phyloP scores from a whole-genome alignment of 2,329 filamentous ascomycete genomes.

The Pyricularia sp. region DNA sequence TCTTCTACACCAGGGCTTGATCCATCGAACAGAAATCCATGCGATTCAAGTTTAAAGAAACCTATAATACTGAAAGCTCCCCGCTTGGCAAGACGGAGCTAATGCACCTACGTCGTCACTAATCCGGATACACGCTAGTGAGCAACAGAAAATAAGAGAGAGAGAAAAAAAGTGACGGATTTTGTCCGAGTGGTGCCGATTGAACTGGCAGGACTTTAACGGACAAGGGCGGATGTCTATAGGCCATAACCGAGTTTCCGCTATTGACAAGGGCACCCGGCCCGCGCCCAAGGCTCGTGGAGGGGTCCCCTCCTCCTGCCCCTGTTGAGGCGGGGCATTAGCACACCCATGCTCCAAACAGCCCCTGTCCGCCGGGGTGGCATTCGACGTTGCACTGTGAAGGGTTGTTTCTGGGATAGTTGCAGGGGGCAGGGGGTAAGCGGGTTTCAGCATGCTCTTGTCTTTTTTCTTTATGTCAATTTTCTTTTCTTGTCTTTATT shows the following conservation, averaged over 20 bases:
- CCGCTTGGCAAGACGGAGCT: neutral
- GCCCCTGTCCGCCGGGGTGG: neutral
- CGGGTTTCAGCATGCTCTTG: slow-evolving; percentile 3
- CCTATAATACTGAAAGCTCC: neutral
- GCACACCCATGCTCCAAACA: neutral
- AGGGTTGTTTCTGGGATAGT: neutral
- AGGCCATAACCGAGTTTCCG: neutral
- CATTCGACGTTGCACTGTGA: neutral
- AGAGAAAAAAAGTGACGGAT: neutral
- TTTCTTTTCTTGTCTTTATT: neutral
- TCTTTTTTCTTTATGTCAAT: neutral
- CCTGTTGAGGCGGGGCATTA: neutral
- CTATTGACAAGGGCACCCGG: neutral
- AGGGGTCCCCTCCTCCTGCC: neutral
- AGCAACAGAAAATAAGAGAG: neutral
- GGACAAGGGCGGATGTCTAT: neutral
- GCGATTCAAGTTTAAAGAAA: neutral
- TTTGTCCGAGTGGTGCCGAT: neutral
- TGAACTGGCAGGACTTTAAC: neutral
- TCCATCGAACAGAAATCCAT: neutral
- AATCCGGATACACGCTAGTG: neutral
- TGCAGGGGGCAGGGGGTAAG: slow-evolving; percentile 1
- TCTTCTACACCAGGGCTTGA: neutral
- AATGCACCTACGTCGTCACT: neutral
- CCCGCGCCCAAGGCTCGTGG: neutral